phyloP scores from a whole-genome alignment of 2,329 filamentous ascomycete species.

The Dactylellina parvicollis region DNA sequence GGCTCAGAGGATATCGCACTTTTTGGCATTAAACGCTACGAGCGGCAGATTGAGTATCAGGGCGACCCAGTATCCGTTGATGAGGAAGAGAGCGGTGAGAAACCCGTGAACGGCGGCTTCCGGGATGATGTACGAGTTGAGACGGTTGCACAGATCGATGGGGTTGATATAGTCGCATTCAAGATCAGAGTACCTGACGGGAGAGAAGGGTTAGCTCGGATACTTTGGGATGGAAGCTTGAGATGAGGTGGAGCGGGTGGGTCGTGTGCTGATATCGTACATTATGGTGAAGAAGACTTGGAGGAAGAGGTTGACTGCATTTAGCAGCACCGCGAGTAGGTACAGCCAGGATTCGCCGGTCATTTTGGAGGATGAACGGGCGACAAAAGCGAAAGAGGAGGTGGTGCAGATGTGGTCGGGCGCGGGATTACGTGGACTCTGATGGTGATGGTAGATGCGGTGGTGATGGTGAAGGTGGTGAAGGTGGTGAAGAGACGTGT shows the following conservation, averaged over 20 bases:
- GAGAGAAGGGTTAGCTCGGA: not conserved
- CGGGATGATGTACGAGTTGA: constrained; percentile 99
- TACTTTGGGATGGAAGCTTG: not conserved
- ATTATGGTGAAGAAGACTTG: constrained; percentile 99
- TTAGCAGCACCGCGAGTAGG: constrained; percentile 96
- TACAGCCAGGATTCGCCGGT: constrained; percentile 99
- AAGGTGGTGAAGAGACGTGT: not conserved
- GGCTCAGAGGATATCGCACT: constrained; percentile 72
- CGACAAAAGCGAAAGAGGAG: not conserved
- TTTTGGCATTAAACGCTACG: constrained; percentile 93
- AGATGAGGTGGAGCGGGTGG: not conserved
- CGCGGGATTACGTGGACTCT: too few species aligned
- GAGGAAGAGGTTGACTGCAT: constrained; percentile 99
- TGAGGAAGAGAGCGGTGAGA: constrained; percentile 92
- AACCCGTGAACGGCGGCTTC: constrained; percentile 98
- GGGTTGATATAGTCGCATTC: constrained; percentile 99
- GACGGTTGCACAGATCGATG: constrained; percentile 99
- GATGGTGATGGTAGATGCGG: not conserved
- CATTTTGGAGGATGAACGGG: constrained; percentile 67
- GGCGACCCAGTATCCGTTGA: constrained; percentile 98
- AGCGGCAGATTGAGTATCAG: constrained; percentile 91
- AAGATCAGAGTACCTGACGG: constrained; percentile 70
- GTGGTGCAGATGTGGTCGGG: not conserved
- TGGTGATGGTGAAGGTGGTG: not conserved
- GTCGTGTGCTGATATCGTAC: constrained; percentile 68